Percentiles rank a stretch among this genome's conserved stretches.
Evolutionary conservation across 768 basidiomycete species (phyloP).

Genomic region (Lyophyllum semitale): DNA sequence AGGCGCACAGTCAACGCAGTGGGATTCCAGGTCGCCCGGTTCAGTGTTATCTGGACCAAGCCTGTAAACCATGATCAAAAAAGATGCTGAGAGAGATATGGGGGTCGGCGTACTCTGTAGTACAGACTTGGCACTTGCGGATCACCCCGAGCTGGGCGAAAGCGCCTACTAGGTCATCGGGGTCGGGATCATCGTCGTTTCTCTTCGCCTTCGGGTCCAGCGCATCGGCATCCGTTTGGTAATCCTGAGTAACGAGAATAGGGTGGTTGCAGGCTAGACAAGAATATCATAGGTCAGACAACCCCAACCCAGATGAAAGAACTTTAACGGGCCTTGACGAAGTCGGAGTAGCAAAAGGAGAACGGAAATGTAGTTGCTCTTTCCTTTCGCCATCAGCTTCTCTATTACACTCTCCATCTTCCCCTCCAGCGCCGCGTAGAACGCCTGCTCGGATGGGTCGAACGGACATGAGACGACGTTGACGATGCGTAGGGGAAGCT

Average conservation of each 20-base stretch:
- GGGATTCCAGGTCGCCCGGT: slow-evolving; percentile 39
- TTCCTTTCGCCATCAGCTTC: slow-evolving; percentile 60
- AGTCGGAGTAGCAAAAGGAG: slow-evolving; percentile 76
- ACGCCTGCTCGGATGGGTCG: slow-evolving; percentile 71
- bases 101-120: slow-evolving; percentile 45
- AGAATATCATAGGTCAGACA: not conserved
- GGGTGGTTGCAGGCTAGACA: slow-evolving; percentile 87
- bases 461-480: slow-evolving; percentile 78
- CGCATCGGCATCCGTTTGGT: slow-evolving; percentile 73
- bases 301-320: not conserved
- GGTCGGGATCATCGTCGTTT: slow-evolving; percentile 54
- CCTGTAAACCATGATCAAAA: slow-evolving; percentile 26
- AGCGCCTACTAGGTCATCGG: slow-evolving; percentile 75
- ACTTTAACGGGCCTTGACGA: slow-evolving; percentile 71
- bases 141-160: slow-evolving; percentile 72
- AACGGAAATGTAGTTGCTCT: slow-evolving; percentile 70
- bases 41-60: slow-evolving; percentile 38
- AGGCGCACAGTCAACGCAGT: slow-evolving; percentile 63
- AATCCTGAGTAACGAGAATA: slow-evolving; percentile 75
- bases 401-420: slow-evolving; percentile 70
- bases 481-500: slow-evolving; percentile 75
- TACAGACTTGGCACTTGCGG: slow-evolving; percentile 81
- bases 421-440: slow-evolving; percentile 73
- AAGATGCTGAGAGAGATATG: not conserved
- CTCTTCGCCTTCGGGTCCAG: slow-evolving; percentile 64